Percentiles rank a stretch among this genome's conserved stretches.
Evolutionary conservation across 257 asterid genomes (phyloP).

Genomic region (Solanum clarkiae): DNA sequence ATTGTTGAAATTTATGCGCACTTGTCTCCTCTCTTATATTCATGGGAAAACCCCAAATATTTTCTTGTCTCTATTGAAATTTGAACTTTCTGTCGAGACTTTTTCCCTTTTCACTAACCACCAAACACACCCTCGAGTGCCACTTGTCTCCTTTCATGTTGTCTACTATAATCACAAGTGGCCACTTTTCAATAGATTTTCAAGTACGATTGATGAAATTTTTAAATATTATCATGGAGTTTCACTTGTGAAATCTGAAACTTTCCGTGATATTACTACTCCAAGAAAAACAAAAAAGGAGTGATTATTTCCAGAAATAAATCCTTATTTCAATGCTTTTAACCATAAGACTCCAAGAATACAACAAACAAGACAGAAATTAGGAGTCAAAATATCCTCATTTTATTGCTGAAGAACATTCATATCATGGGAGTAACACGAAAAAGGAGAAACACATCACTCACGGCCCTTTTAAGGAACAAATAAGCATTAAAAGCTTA

Average conservation of each 20-base stretch:
- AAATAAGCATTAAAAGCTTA: background rate
- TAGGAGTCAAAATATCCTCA: background rate
- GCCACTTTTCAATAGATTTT: background rate
- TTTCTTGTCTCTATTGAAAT: background rate
- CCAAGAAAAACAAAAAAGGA: background rate
- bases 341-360: background rate
- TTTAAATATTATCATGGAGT: background rate
- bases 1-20: no score
- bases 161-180: background rate
- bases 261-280: background rate
- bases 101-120: background rate
- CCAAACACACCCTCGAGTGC: background rate
- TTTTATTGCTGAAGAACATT: background rate
- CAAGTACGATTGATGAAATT: background rate
- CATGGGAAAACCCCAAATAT: background rate
- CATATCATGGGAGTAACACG: background rate
- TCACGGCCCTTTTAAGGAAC: background rate
- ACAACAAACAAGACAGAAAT: background rate
- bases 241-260: background rate
- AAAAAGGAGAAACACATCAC: background rate
- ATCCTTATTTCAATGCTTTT: background rate
- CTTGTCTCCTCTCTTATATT: no score
- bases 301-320: background rate
- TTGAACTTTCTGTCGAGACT: background rate
- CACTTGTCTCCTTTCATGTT: background rate